Percentiles rank a stretch among this genome's conserved stretches.
Conservation (phyloP, 1,139 yeast species). For the Kodamaea ohmeri region DNA sequence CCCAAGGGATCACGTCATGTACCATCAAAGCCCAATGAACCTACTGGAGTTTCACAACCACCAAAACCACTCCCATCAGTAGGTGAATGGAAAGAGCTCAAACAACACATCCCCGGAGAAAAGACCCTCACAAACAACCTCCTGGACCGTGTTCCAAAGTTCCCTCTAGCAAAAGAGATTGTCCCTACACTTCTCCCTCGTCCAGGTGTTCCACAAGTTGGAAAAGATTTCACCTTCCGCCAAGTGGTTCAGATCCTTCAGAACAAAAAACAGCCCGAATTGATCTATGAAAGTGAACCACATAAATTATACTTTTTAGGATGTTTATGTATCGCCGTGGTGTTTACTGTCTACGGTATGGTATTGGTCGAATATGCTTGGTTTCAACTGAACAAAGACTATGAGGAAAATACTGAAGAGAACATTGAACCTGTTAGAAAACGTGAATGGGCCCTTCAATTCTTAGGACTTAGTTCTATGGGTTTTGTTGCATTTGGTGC, state of each 20-base stretch:
- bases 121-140: conserved; percentile 47
- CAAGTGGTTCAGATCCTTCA: conserved; percentile 64
- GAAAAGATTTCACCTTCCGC: conserved; percentile 53
- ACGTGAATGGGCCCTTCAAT: conserved; percentile 37
- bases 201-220: conserved; percentile 72
- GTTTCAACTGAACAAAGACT: conserved; percentile 55
- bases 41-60: conserved; percentile 4
- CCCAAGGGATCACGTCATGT: not conserved
- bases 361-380: conserved; percentile 58
- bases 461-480: conserved; percentile 31
- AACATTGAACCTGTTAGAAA: conserved; percentile 30
- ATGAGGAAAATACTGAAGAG: conserved; percentile 54
- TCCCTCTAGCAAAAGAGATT: conserved; percentile 65
- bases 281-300: conserved; percentile 80
- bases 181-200: conserved; percentile 70
- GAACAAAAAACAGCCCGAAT: conserved; percentile 60
- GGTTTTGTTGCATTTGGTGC: conserved; percentile 41
- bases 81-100: conserved; percentile 46
- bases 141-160: conserved; percentile 53
- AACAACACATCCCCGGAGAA: conserved; percentile 63
- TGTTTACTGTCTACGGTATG: conserved; percentile 65
- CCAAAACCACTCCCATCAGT: conserved; percentile 25
- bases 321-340: conserved; percentile 66
- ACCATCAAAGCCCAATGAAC: conserved; percentile 3
- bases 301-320: conserved; percentile 72